Evolutionary conservation across 371 early-diverging fungal genomes (phyloP).

Genomic region (Haplosporangium sp.): DNA sequence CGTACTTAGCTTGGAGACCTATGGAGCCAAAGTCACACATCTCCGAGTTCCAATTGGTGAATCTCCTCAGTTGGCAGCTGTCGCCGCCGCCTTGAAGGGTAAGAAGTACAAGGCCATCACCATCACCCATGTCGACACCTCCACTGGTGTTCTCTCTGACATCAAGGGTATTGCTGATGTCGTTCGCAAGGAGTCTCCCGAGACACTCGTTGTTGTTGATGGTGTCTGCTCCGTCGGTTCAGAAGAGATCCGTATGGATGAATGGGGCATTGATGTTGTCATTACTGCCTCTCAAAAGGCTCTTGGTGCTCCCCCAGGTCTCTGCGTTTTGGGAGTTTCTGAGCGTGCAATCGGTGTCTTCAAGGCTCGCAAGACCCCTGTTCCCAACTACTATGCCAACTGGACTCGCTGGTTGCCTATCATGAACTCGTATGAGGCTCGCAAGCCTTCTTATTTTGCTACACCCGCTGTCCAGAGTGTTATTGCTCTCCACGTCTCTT

Average conservation of each 20-base stretch:
- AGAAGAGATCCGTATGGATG: conserved; percentile 93
- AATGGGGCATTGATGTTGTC: conserved; percentile 91
- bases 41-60: conserved; percentile 76
- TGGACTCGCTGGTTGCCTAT: conserved; percentile 93
- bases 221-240: conserved; percentile 97
- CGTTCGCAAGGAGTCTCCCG: conserved; percentile 83
- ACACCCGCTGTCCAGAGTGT: conserved; percentile 98
- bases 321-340: conserved; percentile 86
- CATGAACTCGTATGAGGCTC: conserved; percentile 94
- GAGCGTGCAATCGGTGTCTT: conserved; percentile 79
- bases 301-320: conserved; percentile 90
- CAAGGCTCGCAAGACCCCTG: conserved; percentile 77
- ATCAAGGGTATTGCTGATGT: conserved; percentile 82
- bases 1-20: conserved; percentile 76
- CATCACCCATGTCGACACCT: conserved; percentile 97
- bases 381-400: conserved; percentile 79
- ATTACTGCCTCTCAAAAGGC: conserved; percentile 97
- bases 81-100: conserved; percentile 63
- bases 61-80: conserved; percentile 71
- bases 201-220: conserved; percentile 93
- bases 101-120: conserved; percentile 87
- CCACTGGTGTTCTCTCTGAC: conserved; percentile 91
- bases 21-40: conserved; percentile 88
- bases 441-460: conserved; percentile 94
- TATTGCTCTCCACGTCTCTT: conserved; percentile 87